Percentiles rank a stretch among this genome's conserved stretches.
phyloP scores from a whole-genome alignment of 306 rosid genomes.

The Quercus ilex region DNA sequence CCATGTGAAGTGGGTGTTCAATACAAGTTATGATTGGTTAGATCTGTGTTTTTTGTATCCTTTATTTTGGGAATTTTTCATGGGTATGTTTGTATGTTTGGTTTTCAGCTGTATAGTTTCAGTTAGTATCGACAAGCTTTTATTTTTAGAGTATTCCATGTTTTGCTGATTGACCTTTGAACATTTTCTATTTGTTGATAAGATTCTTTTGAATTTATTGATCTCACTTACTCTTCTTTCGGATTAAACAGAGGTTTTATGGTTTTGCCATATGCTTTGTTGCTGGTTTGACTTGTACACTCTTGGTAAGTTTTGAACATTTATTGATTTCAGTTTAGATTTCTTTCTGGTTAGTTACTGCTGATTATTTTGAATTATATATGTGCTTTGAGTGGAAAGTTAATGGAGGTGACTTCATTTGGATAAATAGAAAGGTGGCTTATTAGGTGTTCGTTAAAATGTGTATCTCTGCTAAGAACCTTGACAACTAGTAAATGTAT shows the following conservation, averaged over 20 bases:
- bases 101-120: background rate
- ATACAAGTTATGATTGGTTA: background rate
- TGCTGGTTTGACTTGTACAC: conserved; percentile 76
- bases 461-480: background rate
- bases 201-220: conserved; percentile 2
- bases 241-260: conserved; percentile 61
- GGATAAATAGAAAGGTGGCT: background rate
- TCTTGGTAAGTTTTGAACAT: conserved; percentile 55
- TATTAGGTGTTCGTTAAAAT: background rate
- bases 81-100: background rate
- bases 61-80: background rate
- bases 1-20: background rate
- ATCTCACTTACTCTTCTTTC: conserved; percentile 23
- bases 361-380: background rate
- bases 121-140: background rate
- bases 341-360: background rate
- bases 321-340: background rate
- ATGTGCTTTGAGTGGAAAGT: background rate
- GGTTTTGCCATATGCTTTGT: conserved; percentile 88
- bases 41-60: conserved; percentile 1
- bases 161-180: background rate
- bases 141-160: background rate
- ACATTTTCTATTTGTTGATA: conserved; percentile 7
- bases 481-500: background rate
- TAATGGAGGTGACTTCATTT: background rate